Evolutionary conservation across 805 yeast genomes (phyloP).

Genomic region (Wickerhamomyces pijperi): DNA sequence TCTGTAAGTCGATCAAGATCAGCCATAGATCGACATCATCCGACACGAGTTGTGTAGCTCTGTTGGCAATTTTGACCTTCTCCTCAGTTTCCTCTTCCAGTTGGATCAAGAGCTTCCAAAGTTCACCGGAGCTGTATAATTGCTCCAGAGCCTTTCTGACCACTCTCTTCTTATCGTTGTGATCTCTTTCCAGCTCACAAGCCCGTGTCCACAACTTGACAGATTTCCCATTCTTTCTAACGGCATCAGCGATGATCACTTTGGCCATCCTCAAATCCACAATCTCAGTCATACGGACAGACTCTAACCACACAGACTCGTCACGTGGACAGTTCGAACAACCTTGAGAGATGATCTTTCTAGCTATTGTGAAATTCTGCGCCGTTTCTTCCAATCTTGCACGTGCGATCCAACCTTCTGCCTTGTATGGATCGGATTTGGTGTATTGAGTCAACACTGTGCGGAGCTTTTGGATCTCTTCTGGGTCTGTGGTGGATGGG

Average conservation of each 20-base stretch:
- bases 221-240: constrained; percentile 43
- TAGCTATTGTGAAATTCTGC: constrained; percentile 44
- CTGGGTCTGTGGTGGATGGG: constrained; percentile 17
- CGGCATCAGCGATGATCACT: constrained; percentile 53
- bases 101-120: constrained; percentile 65
- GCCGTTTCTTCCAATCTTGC: constrained; percentile 69
- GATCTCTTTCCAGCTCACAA: constrained; percentile 49
- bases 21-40: constrained; percentile 56
- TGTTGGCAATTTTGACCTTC: constrained; percentile 40
- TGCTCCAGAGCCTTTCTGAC: constrained; percentile 63
- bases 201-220: constrained; percentile 68
- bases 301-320: constrained; percentile 79
- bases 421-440: constrained; percentile 57
- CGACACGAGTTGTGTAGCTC: constrained; percentile 66
- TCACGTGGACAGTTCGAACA: constrained; percentile 53
- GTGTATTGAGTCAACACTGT: constrained; percentile 56
- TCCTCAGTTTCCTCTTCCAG: constrained; percentile 40
- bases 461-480: constrained; percentile 50
- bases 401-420: constrained; percentile 79
- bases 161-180: constrained; percentile 39
- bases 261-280: constrained; percentile 34
- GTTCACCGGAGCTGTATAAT: constrained; percentile 39
- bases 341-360: constrained; percentile 57
- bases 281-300: constrained; percentile 45
- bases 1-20: constrained; percentile 33